Conservation (phyloP, 2,329 filamentous ascomycete species). For the Penicillium sp. region DNA sequence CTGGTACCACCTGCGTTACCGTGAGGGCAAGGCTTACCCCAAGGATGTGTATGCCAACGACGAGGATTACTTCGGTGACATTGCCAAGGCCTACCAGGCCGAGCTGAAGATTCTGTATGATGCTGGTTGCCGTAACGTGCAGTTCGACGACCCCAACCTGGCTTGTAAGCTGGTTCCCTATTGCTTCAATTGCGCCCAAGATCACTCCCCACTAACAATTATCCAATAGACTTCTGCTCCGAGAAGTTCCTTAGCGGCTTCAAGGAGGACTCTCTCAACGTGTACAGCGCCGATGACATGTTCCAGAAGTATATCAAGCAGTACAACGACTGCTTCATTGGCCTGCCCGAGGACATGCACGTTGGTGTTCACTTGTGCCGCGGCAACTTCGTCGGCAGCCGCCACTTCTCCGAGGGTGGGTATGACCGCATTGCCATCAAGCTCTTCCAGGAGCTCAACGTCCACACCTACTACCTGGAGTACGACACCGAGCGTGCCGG, state of each 20-base stretch:
- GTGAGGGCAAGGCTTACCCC: constrained; percentile 62
- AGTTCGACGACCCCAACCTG: constrained; percentile 71
- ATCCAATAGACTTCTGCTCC: constrained; percentile 70
- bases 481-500: constrained; percentile 71
- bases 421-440: constrained; percentile 72
- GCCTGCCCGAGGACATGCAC: constrained; percentile 72
- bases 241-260: constrained; percentile 74
- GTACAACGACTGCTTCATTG: constrained; percentile 74
- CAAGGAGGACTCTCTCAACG: constrained; percentile 71
- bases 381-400: constrained; percentile 68
- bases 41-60: constrained; percentile 63
- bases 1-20: constrained; percentile 72
- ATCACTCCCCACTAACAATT: not conserved
- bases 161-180: constrained; percentile 56
- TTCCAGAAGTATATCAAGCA: constrained; percentile 77
- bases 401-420: constrained; percentile 70
- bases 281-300: constrained; percentile 70
- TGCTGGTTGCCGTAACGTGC: constrained; percentile 68
- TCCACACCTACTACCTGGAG: constrained; percentile 72
- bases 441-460: constrained; percentile 67
- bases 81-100: constrained; percentile 69
- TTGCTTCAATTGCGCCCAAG: not conserved
- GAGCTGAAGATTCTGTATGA: constrained; percentile 67
- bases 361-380: constrained; percentile 77
- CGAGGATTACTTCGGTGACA: constrained; percentile 68